Base-by-base conservation (phyloP, 768 basidiomycete genomes). In the Panaeolus papilionaceus region DNA sequence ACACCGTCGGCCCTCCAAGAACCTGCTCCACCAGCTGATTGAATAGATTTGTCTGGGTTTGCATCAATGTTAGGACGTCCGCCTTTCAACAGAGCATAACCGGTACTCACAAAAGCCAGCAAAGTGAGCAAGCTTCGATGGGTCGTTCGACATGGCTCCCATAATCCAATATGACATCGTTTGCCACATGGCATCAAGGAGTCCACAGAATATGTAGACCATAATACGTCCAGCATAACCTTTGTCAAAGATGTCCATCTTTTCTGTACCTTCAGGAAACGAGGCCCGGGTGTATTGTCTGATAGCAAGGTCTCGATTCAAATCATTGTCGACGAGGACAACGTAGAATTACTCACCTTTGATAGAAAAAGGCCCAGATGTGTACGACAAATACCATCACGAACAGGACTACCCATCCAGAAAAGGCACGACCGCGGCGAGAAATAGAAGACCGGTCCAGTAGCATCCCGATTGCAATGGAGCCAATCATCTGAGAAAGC, bases 161-260 rank as follows among this genome's bases (percentile, higher is more conserved):
- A 92, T 90, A 71, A 92, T 80, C 91, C 91, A 92, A 75, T 93
- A 93, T 8, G 89, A 87, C 0, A 88, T 87, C 0, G 91, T 93
- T 75, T 94, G 93, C 91, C 92, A 94, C 87, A 92, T 90, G 1
- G 93, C 82, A 70, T 94, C 93, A 66, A 93, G 82, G 11, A 94
- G 74, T 28, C 92, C 91, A 68, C 87, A 91, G 78, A 89, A 86
- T 67, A 92, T 86, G 77, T 89, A 93, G 8, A 94, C 76, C 77
- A 84, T 83, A 7, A 89, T 79, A 54, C 83, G 82, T 54, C 82
- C 85, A 12, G 83, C 76, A 73, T 91, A 94, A 1, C 76, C 77
- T 3, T 77, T 69, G 69, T 89, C 86, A 65, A 75, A 78, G 61
- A 92, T 86, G 75, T 93, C 91, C 72, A 92, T 86, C 71, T 86